Evolutionary conservation across 164 flowering plant species (phyloP), one percentile per base, ranked within the genome.

Genomic region (Cinnamomum chago): DNA sequence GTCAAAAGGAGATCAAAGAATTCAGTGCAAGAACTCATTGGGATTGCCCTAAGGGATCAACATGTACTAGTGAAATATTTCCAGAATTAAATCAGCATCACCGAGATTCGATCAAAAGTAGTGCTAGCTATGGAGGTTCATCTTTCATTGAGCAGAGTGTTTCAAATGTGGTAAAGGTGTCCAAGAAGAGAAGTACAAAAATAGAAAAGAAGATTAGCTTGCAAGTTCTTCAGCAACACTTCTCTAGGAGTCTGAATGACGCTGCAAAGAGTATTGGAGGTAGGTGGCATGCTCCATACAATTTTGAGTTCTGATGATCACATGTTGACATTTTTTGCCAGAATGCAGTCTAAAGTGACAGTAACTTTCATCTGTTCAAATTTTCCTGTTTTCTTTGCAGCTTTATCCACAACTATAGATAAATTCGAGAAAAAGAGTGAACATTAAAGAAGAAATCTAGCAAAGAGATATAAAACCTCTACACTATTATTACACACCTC

Each of bases 251-350:
- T 85, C 86, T 93, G 27, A 90, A 92, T 81, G 98, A 94, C 83
- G 98, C 98, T 70, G 98, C 98, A 28, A 94, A 85, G 78, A 92
- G 82, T 75, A 83, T 92, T 75, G 97, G 98, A 14, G 97, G 97
- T 93, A 85, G 76, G 91, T 77, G 68, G 9, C n/a, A 62, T 25
- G 60, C 18, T 50, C 62, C 23, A 20, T 74, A 25, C 30, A n/a
- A 14, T 55, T 55, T 15, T 55, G 60, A 13, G 5, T 55, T 55
- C 7, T 55, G 17, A 20, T 55, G 5, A 15, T 30, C 60, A 14
- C 6, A 55, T 55, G 58, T 30, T 30, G 47, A 35, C 47, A 40
- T 40, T 40, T 40, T 7, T 40, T 40, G 10, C 47, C 11, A 40
- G 47, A 40, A 40, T 40, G 47, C 47, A 40, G 47, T 40, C 47